Base-by-base conservation (phyloP, 768 basidiomycete genomes). In the Boletus eberwhitei region DNA sequence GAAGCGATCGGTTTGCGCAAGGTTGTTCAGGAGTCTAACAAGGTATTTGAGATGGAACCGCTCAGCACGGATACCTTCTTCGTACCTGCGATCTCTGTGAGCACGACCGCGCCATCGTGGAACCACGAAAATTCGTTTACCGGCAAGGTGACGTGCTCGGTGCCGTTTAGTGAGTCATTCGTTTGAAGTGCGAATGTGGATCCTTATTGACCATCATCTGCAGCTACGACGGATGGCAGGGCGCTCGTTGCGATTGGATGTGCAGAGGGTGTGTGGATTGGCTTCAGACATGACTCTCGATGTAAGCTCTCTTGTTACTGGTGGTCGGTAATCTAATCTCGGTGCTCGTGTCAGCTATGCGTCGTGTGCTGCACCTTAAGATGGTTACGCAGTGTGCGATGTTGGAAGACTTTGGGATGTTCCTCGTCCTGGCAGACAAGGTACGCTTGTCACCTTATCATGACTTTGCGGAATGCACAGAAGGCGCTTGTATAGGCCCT, bases 321-420 rank as follows among this genome's bases (percentile, higher is more conserved):
- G 9, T 24, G 3, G 36, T 48, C 11, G 4, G 12, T 19, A 3
- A 38, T 38, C 54, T 70, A 46, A 59, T 52, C 42, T 48, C 24
- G 39, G 19, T 50, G 42, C 21, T 48, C 9, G 26, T 35, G 41
- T 52, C 55, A 95, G 92, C 93, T 3, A 85, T 98, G 78, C 87
- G 93, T 32, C 91, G 93, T 24, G 95, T 98, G 16, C 77, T 98
- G 2, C 95, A 97, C 67, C 75, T 98, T 42, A 93, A 93, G 71
- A 85, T 87, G 76, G 94, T 98, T 32, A 94, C 93, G 0, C 93
- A 97, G 65, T 93, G 92, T 67, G 94, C 94, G 0, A 95, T 98
- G 81, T 75, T 98, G 8, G 93, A 97, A 66, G 91, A 96, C 59
- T 98, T 97, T 70, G 91, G 93, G 16, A 93, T 98, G 60, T 94